Evolutionary conservation across 2,329 filamentous ascomycete species (phyloP).

Genomic region (Colletotrichum tofieldiae): DNA sequence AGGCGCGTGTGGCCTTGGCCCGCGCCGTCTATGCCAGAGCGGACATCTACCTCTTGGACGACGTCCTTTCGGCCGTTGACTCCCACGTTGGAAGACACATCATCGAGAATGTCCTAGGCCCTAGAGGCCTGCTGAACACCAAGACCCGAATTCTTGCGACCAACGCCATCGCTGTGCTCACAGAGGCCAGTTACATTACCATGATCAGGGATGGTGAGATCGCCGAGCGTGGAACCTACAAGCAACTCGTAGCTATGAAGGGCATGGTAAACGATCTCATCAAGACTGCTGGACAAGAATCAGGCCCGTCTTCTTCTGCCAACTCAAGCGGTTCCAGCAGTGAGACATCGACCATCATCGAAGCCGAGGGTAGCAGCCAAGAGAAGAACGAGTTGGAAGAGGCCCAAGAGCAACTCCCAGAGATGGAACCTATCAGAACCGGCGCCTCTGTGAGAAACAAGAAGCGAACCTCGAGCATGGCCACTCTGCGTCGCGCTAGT

Average conservation of each 20-base stretch:
- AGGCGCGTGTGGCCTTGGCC: conserved; percentile 91
- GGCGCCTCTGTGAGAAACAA: conserved; percentile 65
- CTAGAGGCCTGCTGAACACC: conserved; percentile 83
- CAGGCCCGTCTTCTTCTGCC: conserved; percentile 57
- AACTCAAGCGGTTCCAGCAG: conserved; percentile 67
- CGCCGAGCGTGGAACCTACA: conserved; percentile 90
- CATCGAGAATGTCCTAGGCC: conserved; percentile 93
- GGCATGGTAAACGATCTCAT: conserved; percentile 90
- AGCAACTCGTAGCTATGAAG: conserved; percentile 93
- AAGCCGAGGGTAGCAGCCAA: conserved; percentile 62
- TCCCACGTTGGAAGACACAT: conserved; percentile 96
- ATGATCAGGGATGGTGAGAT: conserved; percentile 88
- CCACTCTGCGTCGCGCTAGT: conserved; percentile 90
- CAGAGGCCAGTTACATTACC: conserved; percentile 90
- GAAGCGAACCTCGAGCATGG: conserved; percentile 78
- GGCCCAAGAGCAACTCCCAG: conserved; percentile 82
- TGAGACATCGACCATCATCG: conserved; percentile 72
- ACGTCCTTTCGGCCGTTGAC: conserved; percentile 96
- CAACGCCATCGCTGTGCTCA: conserved; percentile 92
- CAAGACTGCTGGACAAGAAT: conserved; percentile 75
- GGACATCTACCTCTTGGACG: conserved; percentile 96
- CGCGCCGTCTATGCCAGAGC: conserved; percentile 96
- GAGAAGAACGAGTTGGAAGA: conserved; percentile 81
- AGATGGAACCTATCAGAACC: conserved; percentile 81
- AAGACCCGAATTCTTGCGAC: conserved; percentile 96